Evolutionary conservation across 805 yeast genomes (phyloP).

Genomic region (Ogataea nitratoaversa): DNA sequence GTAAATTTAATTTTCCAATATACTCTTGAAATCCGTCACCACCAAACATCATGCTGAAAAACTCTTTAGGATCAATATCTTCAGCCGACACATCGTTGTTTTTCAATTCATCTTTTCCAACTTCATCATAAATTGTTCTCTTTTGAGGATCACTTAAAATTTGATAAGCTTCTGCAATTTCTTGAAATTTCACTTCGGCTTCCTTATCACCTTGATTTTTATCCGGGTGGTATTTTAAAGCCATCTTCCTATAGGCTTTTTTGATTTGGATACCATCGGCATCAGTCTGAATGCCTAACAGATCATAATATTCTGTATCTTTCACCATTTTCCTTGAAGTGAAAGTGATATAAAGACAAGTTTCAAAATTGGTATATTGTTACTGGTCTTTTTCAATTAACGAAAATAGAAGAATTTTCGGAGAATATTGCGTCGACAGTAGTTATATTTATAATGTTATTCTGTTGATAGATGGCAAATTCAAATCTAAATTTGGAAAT

Average conservation of each 20-base stretch:
- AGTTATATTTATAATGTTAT: no score
- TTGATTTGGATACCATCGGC: slow-evolving; percentile 69
- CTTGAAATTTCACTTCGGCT: slow-evolving; percentile 71
- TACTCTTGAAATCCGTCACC: slow-evolving; percentile 84
- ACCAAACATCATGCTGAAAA: slow-evolving; percentile 72
- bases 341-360: no score
- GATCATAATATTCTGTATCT: slow-evolving; percentile 70
- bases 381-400: no score
- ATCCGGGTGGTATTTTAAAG: slow-evolving; percentile 76
- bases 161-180: slow-evolving; percentile 67
- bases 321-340: no score
- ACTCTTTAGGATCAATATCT: slow-evolving; percentile 72
- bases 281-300: slow-evolving; percentile 50
- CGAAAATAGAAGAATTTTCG: no score
- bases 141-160: slow-evolving; percentile 63
- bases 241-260: slow-evolving; percentile 75
- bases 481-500: no score
- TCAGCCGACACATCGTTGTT: slow-evolving; percentile 48
- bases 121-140: slow-evolving; percentile 67
- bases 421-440: no score
- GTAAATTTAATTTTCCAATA: slow-evolving; percentile 82
- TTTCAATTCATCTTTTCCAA: slow-evolving; percentile 58
- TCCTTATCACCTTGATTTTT: slow-evolving; percentile 72
- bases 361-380: no score
- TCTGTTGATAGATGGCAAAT: no score